These are phyloP conservation scores for Cordyceps fumosorosea DNA, from an alignment of 2,329 filamentous ascomycete species.

Conservation along the genomic window DNA sequence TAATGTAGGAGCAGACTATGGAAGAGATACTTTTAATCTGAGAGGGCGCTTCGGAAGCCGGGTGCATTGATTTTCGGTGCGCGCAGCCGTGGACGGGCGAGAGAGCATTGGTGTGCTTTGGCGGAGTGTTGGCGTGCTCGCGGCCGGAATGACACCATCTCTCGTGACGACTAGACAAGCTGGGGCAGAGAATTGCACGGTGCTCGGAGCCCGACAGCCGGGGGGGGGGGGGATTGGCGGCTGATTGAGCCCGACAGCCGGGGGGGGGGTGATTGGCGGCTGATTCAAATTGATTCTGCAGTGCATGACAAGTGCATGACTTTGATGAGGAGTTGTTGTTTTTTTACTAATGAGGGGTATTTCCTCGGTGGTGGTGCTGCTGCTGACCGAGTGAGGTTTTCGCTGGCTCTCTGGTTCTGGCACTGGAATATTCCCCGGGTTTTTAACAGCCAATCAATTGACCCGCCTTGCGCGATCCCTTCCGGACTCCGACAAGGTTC, in stretches of 20 bases:
- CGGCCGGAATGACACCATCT: conserved; percentile 11
- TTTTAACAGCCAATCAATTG: neutral
- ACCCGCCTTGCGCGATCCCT: neutral
- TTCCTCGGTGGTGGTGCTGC: neutral
- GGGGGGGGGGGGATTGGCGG: neutral
- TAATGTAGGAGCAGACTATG: neutral
- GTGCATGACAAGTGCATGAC: neutral
- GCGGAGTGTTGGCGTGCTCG: conserved; percentile 12
- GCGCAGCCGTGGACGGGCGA: neutral
- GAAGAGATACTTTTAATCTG: neutral
- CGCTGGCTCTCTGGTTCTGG: neutral
- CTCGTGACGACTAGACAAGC: neutral
- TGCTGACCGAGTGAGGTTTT: neutral
- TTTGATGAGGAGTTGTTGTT: neutral
- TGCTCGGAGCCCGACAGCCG: conserved; percentile 11
- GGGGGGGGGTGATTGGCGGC: neutral
- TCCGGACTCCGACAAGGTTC: neutral
- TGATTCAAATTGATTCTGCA: no score
- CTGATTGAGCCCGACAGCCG: conserved; percentile 3
- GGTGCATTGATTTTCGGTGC: neutral
- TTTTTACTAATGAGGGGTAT: neutral
- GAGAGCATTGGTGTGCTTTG: neutral
- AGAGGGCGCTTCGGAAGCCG: conserved; percentile 5
- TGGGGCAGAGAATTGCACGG: neutral
- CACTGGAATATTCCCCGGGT: no score